phyloP scores from a whole-genome alignment of 768 basidiomycete genomes.

The Trametes meyenii region DNA sequence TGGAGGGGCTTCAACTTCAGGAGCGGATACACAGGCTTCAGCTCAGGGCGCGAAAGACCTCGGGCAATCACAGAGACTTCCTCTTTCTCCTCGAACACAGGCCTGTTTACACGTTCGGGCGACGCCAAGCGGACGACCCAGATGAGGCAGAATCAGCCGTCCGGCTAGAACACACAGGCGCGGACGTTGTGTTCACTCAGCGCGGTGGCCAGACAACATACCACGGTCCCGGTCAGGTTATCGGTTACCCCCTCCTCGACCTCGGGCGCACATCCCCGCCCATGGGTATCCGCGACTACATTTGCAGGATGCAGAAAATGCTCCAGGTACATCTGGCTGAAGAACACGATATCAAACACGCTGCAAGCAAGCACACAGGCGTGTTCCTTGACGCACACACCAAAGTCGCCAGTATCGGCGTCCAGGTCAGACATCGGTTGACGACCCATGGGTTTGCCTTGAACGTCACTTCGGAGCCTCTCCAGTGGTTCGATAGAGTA shows the following conservation, averaged over 20 bases:
- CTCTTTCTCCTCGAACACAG: conserved; percentile 86
- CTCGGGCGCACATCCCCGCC: conserved; percentile 77
- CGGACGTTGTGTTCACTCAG: conserved; percentile 80
- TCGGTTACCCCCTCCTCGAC: conserved; percentile 94
- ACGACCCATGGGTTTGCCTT: conserved; percentile 95
- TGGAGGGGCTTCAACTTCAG: conserved; percentile 66
- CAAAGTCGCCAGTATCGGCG: conserved; percentile 95
- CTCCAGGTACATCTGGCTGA: conserved; percentile 65
- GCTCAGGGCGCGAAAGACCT: conserved; percentile 50
- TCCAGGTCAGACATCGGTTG: conserved; percentile 92
- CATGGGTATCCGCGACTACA: conserved; percentile 76
- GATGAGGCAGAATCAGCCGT: conserved; percentile 58
- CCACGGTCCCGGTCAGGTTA: conserved; percentile 96
- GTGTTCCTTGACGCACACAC: conserved; percentile 80
- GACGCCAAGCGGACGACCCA: conserved; percentile 64
- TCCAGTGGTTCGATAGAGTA: conserved; percentile 83
- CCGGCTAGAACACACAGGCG: conserved; percentile 76
- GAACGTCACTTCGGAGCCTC: conserved; percentile 83
- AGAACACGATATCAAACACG: conserved; percentile 57
- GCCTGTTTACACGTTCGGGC: conserved; percentile 95
- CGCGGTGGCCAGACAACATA: conserved; percentile 95
- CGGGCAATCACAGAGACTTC: conserved; percentile 51
- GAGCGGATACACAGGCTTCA: conserved; percentile 72
- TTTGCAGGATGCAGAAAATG: conserved; percentile 77
- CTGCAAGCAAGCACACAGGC: conserved; percentile 82